Percentiles rank a stretch among this genome's conserved stretches.
phyloP scores from a whole-genome alignment of 2,329 filamentous ascomycete genomes.

The Diplocarpon rosae region DNA sequence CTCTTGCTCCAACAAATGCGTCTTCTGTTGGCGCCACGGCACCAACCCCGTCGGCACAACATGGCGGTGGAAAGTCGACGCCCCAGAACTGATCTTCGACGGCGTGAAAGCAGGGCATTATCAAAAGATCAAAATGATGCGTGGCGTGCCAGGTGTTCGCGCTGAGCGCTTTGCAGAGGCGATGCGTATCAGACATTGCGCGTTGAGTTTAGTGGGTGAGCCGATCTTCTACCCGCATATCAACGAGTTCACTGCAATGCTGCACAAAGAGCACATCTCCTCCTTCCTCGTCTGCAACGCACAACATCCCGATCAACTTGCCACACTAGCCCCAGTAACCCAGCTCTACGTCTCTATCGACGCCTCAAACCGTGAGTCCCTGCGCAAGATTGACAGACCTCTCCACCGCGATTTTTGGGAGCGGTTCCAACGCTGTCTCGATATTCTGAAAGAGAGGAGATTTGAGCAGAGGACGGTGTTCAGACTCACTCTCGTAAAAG shows the following conservation, averaged over 20 bases:
- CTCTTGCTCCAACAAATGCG: conserved; percentile 95
- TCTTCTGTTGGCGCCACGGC: conserved; percentile 97
- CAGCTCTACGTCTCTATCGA: conserved; percentile 97
- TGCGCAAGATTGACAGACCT: conserved; percentile 81
- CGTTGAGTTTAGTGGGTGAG: conserved; percentile 83
- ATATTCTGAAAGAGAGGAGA: conserved; percentile 75
- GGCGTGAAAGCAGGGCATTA: conserved; percentile 90
- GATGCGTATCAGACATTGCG: conserved; percentile 87
- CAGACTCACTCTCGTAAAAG: conserved; percentile 89
- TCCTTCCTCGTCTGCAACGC: conserved; percentile 96
- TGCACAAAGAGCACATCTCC: conserved; percentile 79
- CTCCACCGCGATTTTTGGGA: conserved; percentile 97
- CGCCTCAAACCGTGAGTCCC: conserved; percentile 77
- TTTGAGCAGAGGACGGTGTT: conserved; percentile 88
- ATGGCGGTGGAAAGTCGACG: conserved; percentile 93
- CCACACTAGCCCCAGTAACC: conserved; percentile 71
- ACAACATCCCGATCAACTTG: conserved; percentile 87
- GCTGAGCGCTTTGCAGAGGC: conserved; percentile 88
- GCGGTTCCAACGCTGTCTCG: conserved; percentile 80
- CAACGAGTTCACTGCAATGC: conserved; percentile 76
- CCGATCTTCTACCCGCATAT: conserved; percentile 99
- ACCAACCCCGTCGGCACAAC: conserved; percentile 95
- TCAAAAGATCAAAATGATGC: conserved; percentile 95
- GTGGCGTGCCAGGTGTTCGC: conserved; percentile 82
- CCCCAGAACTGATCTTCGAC: conserved; percentile 77